Percentiles rank a stretch among this genome's conserved stretches.
Conservation (phyloP, 1,284 basidiomycete species). For the Fistulinella cinereoalba region DNA sequence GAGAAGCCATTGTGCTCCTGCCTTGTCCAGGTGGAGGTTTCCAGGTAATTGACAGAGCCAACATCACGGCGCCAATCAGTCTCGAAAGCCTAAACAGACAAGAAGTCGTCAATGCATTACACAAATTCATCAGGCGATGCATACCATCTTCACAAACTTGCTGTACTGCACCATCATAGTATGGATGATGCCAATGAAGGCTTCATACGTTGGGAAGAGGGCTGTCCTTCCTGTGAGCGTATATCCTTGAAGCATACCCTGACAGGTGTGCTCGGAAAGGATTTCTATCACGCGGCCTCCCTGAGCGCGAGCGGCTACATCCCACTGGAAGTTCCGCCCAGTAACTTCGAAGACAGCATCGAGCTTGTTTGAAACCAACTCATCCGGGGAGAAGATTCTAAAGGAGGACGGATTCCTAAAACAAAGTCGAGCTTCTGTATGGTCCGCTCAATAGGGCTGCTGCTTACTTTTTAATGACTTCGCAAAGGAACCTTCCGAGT, state of each 20-base stretch:
- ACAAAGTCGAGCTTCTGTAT: too few species aligned
- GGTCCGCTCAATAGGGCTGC: too few species aligned
- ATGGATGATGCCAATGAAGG: constrained; percentile 75
- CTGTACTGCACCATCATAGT: constrained; percentile 84
- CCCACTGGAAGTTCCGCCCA: constrained; percentile 82
- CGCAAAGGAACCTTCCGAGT: constrained; percentile 57
- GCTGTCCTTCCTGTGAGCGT: constrained; percentile 79
- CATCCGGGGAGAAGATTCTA: constrained; percentile 91
- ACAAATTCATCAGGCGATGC: constrained; percentile 8
- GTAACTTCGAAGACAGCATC: constrained; percentile 68
- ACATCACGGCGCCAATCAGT: constrained; percentile 71
- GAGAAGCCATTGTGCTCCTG: constrained; percentile 80
- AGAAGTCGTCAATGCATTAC: background rate
- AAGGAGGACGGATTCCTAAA: constrained; percentile 71
- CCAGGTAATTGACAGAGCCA: constrained; percentile 81
- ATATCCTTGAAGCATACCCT: constrained; percentile 87
- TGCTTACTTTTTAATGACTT: constrained; percentile 55
- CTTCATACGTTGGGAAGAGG: constrained; percentile 87
- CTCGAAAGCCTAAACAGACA: constrained; percentile 52
- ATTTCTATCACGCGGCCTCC: constrained; percentile 85
- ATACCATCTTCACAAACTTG: constrained; percentile 80
- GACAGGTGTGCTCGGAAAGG: constrained; percentile 84
- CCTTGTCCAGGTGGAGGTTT: constrained; percentile 84
- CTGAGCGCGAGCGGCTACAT: constrained; percentile 56
- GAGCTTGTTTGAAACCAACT: constrained; percentile 87